Conservation (phyloP, 164 flowering plant genomes). For the Vitis vinifera region DNA sequence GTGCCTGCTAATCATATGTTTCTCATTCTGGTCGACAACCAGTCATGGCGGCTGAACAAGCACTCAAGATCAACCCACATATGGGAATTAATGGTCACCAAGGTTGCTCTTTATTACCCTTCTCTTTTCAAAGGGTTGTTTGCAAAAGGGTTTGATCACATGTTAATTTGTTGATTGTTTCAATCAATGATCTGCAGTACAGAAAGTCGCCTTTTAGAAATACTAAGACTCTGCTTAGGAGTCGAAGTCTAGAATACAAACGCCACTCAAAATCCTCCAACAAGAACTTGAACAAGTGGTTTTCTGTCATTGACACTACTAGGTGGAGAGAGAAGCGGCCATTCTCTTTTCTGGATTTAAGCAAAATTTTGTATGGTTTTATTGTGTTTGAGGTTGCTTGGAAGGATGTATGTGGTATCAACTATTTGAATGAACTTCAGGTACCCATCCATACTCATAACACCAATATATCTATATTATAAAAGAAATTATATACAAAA, state of each 20-base stretch:
- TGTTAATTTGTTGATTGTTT: not conserved
- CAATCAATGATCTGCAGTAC: slow-evolving; percentile 21
- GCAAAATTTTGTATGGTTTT: slow-evolving; percentile 31
- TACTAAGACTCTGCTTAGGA: slow-evolving; percentile 13
- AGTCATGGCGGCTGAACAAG: slow-evolving; percentile 30
- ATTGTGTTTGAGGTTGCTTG: slow-evolving; percentile 36
- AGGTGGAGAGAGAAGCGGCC: slow-evolving; percentile 20
- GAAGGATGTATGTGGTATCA: slow-evolving; percentile 37
- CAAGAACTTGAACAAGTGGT: slow-evolving; percentile 23
- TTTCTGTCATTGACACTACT: slow-evolving; percentile 22
- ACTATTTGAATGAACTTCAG: slow-evolving; percentile 35
- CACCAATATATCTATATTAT: not conserved
- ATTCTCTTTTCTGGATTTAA: slow-evolving; percentile 23
- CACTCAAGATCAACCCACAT: slow-evolving; percentile 21
- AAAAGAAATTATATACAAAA: not conserved
- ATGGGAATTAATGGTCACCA: slow-evolving; percentile 33
- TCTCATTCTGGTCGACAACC: slow-evolving; percentile 30
- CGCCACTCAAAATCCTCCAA: slow-evolving; percentile 1
- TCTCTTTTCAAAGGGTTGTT: not conserved
- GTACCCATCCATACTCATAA: slow-evolving; percentile 12
- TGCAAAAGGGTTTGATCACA: not conserved
- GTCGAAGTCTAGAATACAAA: slow-evolving; percentile 6
- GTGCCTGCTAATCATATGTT: slow-evolving; percentile 23
- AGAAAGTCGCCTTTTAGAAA: slow-evolving; percentile 35
- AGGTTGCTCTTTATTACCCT: slow-evolving; percentile 16